These are phyloP conservation scores for Posidonia oceanica DNA, from an alignment of 116 monocot species.

Conservation along the genomic window DNA sequence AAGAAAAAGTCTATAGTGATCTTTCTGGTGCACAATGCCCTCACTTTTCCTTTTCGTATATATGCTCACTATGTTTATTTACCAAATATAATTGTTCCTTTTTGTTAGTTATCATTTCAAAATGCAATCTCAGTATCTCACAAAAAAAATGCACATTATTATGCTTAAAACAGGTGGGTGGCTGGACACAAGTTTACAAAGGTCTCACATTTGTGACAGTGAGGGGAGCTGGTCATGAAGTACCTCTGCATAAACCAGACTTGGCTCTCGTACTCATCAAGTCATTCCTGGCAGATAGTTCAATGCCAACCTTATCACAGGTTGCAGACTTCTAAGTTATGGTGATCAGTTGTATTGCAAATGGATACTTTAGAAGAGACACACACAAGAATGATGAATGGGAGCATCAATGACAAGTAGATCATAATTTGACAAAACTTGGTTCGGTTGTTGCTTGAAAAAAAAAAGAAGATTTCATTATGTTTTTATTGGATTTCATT, in stretches of 20 bases:
- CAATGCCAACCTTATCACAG: conserved; percentile 49
- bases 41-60: no score
- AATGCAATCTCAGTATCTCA: background rate
- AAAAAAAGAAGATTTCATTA: background rate
- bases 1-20: no score
- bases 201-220: conserved; percentile 83
- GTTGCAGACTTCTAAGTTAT: conserved; percentile 3
- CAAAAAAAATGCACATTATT: background rate
- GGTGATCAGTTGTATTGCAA: background rate
- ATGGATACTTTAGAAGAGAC: background rate
- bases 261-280: conserved; percentile 54
- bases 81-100: no score
- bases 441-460: background rate
- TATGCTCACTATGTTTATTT: no score
- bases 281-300: conserved; percentile 56
- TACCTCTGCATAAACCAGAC: conserved; percentile 75
- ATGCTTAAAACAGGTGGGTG: conserved; percentile 61
- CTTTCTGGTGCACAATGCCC: no score
- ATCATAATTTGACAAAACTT: background rate
- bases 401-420: background rate
- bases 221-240: conserved; percentile 97
- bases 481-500: background rate
- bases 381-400: background rate
- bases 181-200: conserved; percentile 90
- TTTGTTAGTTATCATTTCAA: no score